A percentile compares a stretch with the other conserved stretches of the same genome.
Conservation (phyloP, 1,139 yeast species). For the Saccharomycopsis hybrid region DNA sequence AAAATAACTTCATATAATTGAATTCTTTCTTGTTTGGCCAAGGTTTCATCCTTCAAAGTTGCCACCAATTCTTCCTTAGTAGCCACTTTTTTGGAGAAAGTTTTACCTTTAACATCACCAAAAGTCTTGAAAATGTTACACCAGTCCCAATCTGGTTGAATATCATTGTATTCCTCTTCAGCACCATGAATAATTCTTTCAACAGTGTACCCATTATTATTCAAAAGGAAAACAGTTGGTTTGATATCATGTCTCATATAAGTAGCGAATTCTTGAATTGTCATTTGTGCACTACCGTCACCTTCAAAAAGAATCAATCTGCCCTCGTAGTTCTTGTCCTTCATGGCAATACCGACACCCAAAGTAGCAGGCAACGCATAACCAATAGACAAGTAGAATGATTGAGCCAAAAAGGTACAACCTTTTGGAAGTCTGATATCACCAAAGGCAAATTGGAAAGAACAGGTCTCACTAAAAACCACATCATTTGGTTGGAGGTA, state of each 20-base stretch:
- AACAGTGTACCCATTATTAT: slow-evolving; percentile 82
- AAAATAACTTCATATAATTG: slow-evolving; percentile 53
- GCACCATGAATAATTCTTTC: slow-evolving; percentile 82
- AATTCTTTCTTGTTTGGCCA: slow-evolving; percentile 24
- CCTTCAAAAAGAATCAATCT: slow-evolving; percentile 73
- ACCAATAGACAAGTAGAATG: slow-evolving; percentile 79
- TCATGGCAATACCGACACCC: slow-evolving; percentile 67
- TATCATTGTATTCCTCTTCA: slow-evolving; percentile 69
- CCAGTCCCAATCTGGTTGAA: slow-evolving; percentile 78
- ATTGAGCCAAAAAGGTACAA: slow-evolving; percentile 51
- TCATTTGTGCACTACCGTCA: slow-evolving; percentile 91
- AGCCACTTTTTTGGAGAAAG: slow-evolving; percentile 30
- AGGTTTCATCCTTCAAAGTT: slow-evolving; percentile 34
- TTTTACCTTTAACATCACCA: slow-evolving; percentile 50
- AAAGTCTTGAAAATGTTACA: slow-evolving; percentile 54
- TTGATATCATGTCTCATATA: slow-evolving; percentile 52
- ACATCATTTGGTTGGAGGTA: slow-evolving; percentile 55
- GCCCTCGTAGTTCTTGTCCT: slow-evolving; percentile 44
- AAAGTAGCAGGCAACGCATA: slow-evolving; percentile 79
- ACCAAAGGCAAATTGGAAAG: slow-evolving; percentile 65
- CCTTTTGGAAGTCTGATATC: slow-evolving; percentile 54
- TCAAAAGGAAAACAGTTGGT: slow-evolving; percentile 63
- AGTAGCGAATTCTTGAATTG: slow-evolving; percentile 73
- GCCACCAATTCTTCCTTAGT: slow-evolving; percentile 33
- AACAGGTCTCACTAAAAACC: slow-evolving; percentile 70